Evolutionary conservation across 192 early-diverging fungal genomes (phyloP), one percentile per base, ranked within the genome.

Genomic region (Coemansia sp.): DNA sequence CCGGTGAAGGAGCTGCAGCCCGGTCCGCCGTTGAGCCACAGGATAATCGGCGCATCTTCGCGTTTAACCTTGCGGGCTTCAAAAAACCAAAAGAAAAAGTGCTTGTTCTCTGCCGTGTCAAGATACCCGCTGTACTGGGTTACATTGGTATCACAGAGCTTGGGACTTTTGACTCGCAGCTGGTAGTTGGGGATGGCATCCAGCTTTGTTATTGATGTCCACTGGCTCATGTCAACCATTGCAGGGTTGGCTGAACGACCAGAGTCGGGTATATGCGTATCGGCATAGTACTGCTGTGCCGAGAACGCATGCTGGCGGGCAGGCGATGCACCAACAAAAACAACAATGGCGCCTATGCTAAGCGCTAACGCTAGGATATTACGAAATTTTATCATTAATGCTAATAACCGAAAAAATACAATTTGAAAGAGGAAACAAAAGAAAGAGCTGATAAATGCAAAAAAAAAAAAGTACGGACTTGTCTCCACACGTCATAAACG

Each of bases 71-170:
- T 82, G 61, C 92, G 89, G 9, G 90, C 89, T 73, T 95, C 95
- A 72, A 99, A 98, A 83, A 99, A 98, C 90, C 91, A 94, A 70
- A 92, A 94, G 82, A 92, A 94, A 67, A 92, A 93, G 71, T 94
- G 90, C 44, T 87, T 82, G 54, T 87, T 82, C n/a, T 66, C 71
- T 34, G 71, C 85, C 7, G 77, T 76, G 39, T 89, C 87, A 19
- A 92, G 71, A 61, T 92, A 89, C 33, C 89, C 90, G 52, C 87
- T 89, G 72, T 90, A 91, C 85, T 96, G 96, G 61, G 93, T 90
- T 48, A 92, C 89, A 56, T 84, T 80, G 40, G 84, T 73, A 60
- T 95, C 93, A 68, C 96, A 99, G 46, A 99, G 81, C 27, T 77
- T 66, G 47, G 89, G 89, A 56, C 84, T 61, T 75, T 89, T 91